A percentile compares a stretch with the other conserved stretches of the same genome.
These are phyloP conservation scores for Eucalyptus sideroxylon DNA, from an alignment of 345 rosid genomes.

Conservation along the genomic window DNA sequence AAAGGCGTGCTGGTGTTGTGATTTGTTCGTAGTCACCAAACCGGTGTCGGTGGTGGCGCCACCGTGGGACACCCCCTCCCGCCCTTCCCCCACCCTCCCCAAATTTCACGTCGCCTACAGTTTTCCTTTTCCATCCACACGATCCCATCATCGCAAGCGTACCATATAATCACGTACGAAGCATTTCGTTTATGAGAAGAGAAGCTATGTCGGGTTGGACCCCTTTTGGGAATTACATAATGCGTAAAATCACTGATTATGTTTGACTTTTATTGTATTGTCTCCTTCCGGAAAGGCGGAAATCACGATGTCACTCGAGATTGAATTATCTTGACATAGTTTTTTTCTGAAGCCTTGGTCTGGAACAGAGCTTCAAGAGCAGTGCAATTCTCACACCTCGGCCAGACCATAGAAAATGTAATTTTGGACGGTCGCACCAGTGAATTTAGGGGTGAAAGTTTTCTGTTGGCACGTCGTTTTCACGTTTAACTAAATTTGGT, in stretches of 20 bases:
- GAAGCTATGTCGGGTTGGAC: neutral
- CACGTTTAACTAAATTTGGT: neutral
- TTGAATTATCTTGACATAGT: neutral
- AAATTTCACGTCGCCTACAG: neutral
- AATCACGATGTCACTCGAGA: neutral
- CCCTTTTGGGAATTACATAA: neutral
- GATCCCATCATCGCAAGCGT: neutral
- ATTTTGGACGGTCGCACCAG: neutral
- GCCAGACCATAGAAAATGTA: neutral
- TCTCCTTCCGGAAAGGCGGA: neutral
- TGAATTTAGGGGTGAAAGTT: neutral
- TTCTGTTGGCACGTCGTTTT: neutral
- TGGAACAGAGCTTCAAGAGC: neutral
- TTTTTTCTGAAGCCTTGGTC: neutral
- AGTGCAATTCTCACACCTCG: neutral
- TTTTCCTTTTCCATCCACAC: neutral
- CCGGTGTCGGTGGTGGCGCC: neutral
- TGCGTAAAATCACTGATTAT: neutral
- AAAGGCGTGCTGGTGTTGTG: neutral
- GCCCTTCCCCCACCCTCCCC: neutral
- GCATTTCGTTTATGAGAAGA: neutral
- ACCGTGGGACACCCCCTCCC: neutral
- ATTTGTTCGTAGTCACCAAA: neutral
- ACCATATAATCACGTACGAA: neutral
- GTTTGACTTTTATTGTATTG: neutral